phyloP scores from a whole-genome alignment of 106 monocot species.

The Phalaenopsis aphrodite region DNA sequence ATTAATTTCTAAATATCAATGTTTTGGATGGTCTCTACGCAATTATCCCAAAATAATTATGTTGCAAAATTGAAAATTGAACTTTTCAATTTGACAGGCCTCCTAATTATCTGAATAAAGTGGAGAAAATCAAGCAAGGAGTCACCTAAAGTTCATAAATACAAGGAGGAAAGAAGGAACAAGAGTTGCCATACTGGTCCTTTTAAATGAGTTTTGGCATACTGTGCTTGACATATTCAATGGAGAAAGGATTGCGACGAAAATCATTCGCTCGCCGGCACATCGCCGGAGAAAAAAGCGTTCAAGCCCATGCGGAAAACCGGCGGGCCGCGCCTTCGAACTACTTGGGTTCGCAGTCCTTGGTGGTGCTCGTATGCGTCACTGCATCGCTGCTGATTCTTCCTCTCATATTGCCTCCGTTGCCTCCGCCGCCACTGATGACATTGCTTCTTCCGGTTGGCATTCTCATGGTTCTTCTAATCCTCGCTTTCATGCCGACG shows the following conservation, averaged over 20 bases:
- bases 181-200: neutral
- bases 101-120: neutral
- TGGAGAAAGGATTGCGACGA: neutral
- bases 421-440: slow-evolving; percentile 45
- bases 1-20: too few species aligned
- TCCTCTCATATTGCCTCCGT: slow-evolving; percentile 42
- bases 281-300: neutral
- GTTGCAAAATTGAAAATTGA: neutral
- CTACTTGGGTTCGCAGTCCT: slow-evolving; percentile 27
- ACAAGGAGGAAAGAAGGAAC: neutral
- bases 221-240: neutral
- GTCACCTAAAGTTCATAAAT: neutral
- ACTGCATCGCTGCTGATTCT: slow-evolving; percentile 39
- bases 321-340: neutral
- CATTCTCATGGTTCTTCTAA: slow-evolving; percentile 27
- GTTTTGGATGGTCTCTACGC: too few species aligned
- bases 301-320: neutral
- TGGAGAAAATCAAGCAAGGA: neutral
- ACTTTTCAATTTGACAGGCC: neutral
- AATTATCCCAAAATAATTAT: neutral
- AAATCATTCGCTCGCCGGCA: neutral
- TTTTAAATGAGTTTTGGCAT: neutral
- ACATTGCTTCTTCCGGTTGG: slow-evolving; percentile 42
- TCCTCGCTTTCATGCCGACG: slow-evolving; percentile 34
- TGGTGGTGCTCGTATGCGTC: slow-evolving; percentile 32